A percentile compares a stretch with the other conserved stretches of the same genome.
These are phyloP conservation scores for Claviceps capensis DNA, from an alignment of 2,329 filamentous ascomycete species.

Conservation along the genomic window DNA sequence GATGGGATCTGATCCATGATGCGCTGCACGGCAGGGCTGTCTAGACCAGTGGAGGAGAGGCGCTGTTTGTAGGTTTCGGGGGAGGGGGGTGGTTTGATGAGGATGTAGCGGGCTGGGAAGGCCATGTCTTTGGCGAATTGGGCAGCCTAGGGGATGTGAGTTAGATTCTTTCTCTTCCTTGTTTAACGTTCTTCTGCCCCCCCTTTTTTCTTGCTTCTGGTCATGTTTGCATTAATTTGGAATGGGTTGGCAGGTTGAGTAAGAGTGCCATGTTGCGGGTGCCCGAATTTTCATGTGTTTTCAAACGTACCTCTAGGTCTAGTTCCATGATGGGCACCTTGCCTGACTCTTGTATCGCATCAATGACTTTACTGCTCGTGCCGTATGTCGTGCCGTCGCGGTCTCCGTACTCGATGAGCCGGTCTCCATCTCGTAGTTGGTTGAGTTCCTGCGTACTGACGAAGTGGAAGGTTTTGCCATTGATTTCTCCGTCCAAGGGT, in stretches of 20 bases:
- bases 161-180: neutral
- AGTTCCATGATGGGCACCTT: slow-evolving; percentile 48
- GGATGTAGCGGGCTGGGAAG: slow-evolving; percentile 41
- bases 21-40: slow-evolving; percentile 11
- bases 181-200: neutral
- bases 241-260: too few relatives aligned
- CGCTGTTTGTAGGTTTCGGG: slow-evolving; percentile 15
- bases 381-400: slow-evolving; percentile 38
- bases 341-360: slow-evolving; percentile 35
- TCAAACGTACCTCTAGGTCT: slow-evolving; percentile 32
- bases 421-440: slow-evolving; percentile 44
- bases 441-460: slow-evolving; percentile 42
- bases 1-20: slow-evolving; percentile 11
- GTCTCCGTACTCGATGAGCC: slow-evolving; percentile 42
- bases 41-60: slow-evolving; percentile 15
- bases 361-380: slow-evolving; percentile 39
- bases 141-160: slow-evolving; percentile 28
- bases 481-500: slow-evolving; percentile 34
- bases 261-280: too few relatives aligned
- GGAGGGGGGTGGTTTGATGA: slow-evolving; percentile 33
- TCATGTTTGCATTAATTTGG: neutral
- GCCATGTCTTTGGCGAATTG: slow-evolving; percentile 44
- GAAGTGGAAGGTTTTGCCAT: slow-evolving; percentile 40
- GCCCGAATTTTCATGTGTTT: neutral
- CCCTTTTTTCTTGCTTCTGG: neutral